A percentile compares a stretch with the other conserved stretches of the same genome.
Conservation (phyloP, 352 stramenopile species). For the Globisporangium camurandrum region DNA sequence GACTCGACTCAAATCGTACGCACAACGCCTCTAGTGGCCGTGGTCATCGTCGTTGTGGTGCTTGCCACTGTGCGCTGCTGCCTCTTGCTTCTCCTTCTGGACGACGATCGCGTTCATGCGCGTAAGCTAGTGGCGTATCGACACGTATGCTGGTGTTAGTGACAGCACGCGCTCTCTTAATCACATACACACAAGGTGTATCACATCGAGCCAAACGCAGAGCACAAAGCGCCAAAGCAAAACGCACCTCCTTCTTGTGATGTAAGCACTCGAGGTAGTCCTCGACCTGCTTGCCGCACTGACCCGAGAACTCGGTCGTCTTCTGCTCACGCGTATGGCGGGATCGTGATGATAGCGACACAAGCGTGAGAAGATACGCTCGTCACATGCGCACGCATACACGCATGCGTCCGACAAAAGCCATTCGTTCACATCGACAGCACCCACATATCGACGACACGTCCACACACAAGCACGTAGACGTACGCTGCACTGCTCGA, state of each 20-base stretch:
- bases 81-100: slow-evolving; percentile 72
- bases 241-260: slow-evolving; percentile 89
- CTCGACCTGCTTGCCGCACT: slow-evolving; percentile 84
- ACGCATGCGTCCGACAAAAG: neutral
- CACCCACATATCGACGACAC: neutral
- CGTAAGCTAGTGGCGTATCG: slow-evolving; percentile 32
- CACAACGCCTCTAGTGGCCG: no score
- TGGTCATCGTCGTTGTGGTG: slow-evolving; percentile 28
- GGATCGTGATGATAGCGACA: no score
- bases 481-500: slow-evolving; percentile 93
- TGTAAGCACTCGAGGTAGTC: slow-evolving; percentile 96
- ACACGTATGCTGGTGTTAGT: neutral
- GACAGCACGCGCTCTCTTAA: neutral
- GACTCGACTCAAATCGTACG: no score
- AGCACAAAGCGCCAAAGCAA: neutral
- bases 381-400: neutral
- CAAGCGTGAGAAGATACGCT: slow-evolving; percentile 1
- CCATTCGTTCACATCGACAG: neutral
- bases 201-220: neutral
- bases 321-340: no score
- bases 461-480: slow-evolving; percentile 17
- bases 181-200: neutral
- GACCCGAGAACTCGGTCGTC: slow-evolving; percentile 69
- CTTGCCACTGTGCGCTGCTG: slow-evolving; percentile 29
- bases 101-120: slow-evolving; percentile 80